Evolutionary conservation across 2,329 filamentous ascomycete species (phyloP), one percentile per base, ranked within the genome.

Genomic region (Blastomyces percursus): DNA sequence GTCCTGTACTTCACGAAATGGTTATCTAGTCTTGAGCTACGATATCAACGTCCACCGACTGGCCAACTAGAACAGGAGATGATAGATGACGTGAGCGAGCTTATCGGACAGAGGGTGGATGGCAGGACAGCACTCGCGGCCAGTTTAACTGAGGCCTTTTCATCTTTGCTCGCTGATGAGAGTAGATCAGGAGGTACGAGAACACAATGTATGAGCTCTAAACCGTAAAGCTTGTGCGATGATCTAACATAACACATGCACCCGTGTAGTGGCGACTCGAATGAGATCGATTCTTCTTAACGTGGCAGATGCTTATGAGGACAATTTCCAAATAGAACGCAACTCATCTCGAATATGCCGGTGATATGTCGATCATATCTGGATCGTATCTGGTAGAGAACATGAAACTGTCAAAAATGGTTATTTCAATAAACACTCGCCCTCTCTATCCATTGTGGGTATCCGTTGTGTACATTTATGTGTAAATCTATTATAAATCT

Each of bases 201-300:
- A 24, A 57, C 51, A 52, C 16, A 35, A 21, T 38, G 19, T 21
- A 16, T 27, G 14, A 27, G n/a, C 55, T 8, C 14, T 16, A 24
- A 42, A 57, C 12, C 48, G 5, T 32, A 6, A 40, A 24, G 11
- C 8, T 19, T 46, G 9, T 30, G 16, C 21, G 14, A 27, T 46
- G 21, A n/a, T 11, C 8, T 59, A 14, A 32, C 21, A n/a, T 59
- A 5, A 46, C 16, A 46, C 1, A 14, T 16, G 19, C n/a, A 58
- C n/a, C 12, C 42, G 16, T 59, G n/a, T 48, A 59, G 56, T 32
- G 56, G 56, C 27, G 46, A 6, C 42, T 46, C 19, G 40, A 46
- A 59, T 59, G 56, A 59, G 14, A 59, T 59, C 12, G n/a, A n/a
- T 57, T 21, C 55, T 57, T 19, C 19, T 30, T 8, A 11, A 59